Percentiles rank a stretch among this genome's conserved stretches.
Conservation (phyloP, 1,139 yeast species). For the Sugiyamaella sp. region DNA sequence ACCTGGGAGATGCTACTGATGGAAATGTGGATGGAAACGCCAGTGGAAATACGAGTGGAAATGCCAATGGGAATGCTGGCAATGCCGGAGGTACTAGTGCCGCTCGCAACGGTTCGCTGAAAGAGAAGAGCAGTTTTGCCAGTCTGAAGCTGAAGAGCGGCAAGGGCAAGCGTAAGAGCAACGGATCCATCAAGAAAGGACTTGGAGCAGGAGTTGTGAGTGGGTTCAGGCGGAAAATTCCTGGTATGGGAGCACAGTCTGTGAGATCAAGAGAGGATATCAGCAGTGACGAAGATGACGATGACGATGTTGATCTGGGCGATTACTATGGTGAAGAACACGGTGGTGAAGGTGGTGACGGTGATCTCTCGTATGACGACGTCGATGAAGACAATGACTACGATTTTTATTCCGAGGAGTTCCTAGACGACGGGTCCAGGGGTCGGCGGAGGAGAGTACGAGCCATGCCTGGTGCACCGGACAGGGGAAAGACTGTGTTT, state of each 20-base stretch:
- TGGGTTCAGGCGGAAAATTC: background rate
- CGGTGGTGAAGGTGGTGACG: slow-evolving; percentile 16
- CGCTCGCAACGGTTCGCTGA: background rate
- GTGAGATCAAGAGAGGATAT: slow-evolving; percentile 6
- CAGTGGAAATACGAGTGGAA: background rate
- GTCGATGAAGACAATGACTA: slow-evolving; percentile 12
- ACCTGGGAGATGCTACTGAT: background rate
- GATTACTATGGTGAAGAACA: slow-evolving; percentile 10
- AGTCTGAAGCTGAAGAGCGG: background rate
- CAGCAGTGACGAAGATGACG: slow-evolving; percentile 23
- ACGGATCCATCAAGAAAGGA: background rate
- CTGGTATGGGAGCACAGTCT: slow-evolving; percentile 1
- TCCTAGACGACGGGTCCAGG: background rate
- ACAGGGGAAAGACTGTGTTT: slow-evolving; percentile 1
- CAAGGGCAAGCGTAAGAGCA: background rate
- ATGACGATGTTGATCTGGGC: slow-evolving; percentile 15
- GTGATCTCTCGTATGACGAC: slow-evolving; percentile 18
- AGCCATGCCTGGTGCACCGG: background rate
- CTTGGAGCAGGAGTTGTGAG: background rate
- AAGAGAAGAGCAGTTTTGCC: background rate
- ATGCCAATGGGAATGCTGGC: background rate
- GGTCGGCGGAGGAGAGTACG: background rate
- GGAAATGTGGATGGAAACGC: background rate
- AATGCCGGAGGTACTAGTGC: background rate
- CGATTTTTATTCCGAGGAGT: background rate